Base-by-base conservation (phyloP, 306 rosid species). In the Abrus pulchellus region DNA sequence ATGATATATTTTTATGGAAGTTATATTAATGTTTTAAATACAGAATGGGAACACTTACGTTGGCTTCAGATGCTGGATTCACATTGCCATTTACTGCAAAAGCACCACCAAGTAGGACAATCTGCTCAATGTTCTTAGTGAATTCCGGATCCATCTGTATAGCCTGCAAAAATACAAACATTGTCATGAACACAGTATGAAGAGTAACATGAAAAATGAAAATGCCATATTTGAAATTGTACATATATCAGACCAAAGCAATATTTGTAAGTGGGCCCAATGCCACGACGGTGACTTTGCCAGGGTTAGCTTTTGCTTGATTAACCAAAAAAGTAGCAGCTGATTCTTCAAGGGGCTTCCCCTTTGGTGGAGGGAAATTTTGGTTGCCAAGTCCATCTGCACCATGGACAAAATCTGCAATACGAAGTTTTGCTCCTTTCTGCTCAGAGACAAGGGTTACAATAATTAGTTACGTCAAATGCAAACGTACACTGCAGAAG, bases 321-420 rank as follows among this genome's bases (percentile, higher is more conserved):
- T 85, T 83, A 73, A 93, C 90, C 77, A 94, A 85, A 87, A 93
- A 94, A 40, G 72, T 63, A 78, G 90, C 87, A 4, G 95, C 99
- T 27, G 94, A 87, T 74, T 84, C 94, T 74, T 90, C 88, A 66
- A 88, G 57, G 60, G 90, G 90, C 90, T 90, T 94, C 76, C 95
- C 97, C 67, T 86, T 76, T 13, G 99, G 97, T 41, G 97, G 89
- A 57, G 95, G 90, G 76, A 94, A 94, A 81, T 91, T 91, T 85
- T 94, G 97, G 92, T 94, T 94, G 67, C 99, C 99, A 72, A 94
- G 97, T 71, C 99, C 99, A 85, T 93, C 99, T 38, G 54, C 38
- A 20, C 99, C 99, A 68, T 93, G 99, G 80, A 94, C 99, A 82
- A 94, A 94, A 88, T 87, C 94, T 80, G 99, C 97, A 79, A 92